Base-by-base conservation (phyloP, 305 asterid genomes). In the Fraxinus sp. region DNA sequence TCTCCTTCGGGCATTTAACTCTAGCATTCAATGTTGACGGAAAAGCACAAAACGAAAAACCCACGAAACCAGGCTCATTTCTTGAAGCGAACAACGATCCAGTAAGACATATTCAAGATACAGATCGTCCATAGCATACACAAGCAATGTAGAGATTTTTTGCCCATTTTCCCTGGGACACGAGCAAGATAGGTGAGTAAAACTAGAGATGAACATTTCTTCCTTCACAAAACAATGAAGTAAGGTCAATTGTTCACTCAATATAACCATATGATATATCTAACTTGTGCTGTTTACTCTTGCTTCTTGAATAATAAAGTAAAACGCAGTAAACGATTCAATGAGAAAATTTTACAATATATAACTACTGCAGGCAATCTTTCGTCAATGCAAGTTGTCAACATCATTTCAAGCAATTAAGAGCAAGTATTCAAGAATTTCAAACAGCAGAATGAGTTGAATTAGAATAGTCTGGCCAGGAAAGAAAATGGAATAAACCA, bases 111-210 rank as follows among this genome's bases (percentile, higher is more conserved):
- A 43, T 11, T 43, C 55, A 43, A 43, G 55, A 11, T 43, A 11
- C 55, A 43, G 55, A 11, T 43, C 98, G 96, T 4, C 98, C 98
- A 68, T 92, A 92, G 85, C 97, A 95, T 80, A 95, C 91, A 0
- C 55, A 11, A 43, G 55, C 55, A 80, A 95, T 76, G 76, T 93
- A 95, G 82, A 93, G 92, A 90, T 92, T 92, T 70, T 93, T 95
- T 2, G 91, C 90, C 98, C 98, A 95, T 84, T 92, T 95, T 80
- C 92, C 98, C 98, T 95, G 32, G 97, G 81, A 84, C 10, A 30
- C 62, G 20, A 30, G 5, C 49, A 43, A 41, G 39, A 70, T 64
- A 2, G 62, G 20, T 16, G 7, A 49, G 62, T 49, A 49, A 49
- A 14, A 49, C 22, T 49, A 1, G 62, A 49, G 62, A 49, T 16